phyloP scores from a whole-genome alignment of 768 basidiomycete species.

The Gloeostereum incarnatum region DNA sequence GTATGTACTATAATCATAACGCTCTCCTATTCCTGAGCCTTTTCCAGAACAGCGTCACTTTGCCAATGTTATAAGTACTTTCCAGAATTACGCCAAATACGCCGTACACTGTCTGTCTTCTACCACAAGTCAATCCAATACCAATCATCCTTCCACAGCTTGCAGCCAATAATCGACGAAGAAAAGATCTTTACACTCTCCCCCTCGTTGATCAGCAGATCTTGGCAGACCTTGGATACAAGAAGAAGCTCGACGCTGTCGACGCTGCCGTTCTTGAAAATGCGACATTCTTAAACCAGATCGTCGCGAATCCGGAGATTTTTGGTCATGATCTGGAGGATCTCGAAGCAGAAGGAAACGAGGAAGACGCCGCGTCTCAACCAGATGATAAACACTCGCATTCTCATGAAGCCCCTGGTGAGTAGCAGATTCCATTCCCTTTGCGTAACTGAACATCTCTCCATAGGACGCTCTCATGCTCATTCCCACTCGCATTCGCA shows the following conservation, averaged over 20 bases:
- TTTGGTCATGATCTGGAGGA: constrained; percentile 48
- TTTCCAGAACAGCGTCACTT: constrained; percentile 58
- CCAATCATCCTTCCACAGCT: constrained; percentile 19
- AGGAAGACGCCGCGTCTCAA: no score
- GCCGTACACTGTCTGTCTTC: constrained; percentile 37
- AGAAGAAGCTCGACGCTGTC: constrained; percentile 67
- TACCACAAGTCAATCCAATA: constrained; percentile 1
- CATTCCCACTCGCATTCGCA: constrained; percentile 20
- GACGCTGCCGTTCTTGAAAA: constrained; percentile 79
- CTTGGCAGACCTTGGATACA: constrained; percentile 62
- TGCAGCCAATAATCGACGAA: constrained; percentile 47
- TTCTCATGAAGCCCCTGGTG: no score
- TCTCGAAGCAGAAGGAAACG: no score
- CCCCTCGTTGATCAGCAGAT: constrained; percentile 61
- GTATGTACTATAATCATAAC: background rate
- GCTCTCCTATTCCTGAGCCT: background rate
- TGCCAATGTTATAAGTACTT: constrained; percentile 64
- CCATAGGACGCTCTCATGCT: no score
- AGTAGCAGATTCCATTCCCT: no score
- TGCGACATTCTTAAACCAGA: constrained; percentile 63
- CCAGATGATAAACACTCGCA: constrained; percentile 5
- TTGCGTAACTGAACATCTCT: no score
- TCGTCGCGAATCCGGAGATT: constrained; percentile 75
- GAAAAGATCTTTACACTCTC: constrained; percentile 72
- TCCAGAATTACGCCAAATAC: constrained; percentile 67